Evolutionary conservation across 2,329 filamentous ascomycete genomes (phyloP), one percentile per base, ranked within the genome.

Genomic region (Helminthosporium solani): DNA sequence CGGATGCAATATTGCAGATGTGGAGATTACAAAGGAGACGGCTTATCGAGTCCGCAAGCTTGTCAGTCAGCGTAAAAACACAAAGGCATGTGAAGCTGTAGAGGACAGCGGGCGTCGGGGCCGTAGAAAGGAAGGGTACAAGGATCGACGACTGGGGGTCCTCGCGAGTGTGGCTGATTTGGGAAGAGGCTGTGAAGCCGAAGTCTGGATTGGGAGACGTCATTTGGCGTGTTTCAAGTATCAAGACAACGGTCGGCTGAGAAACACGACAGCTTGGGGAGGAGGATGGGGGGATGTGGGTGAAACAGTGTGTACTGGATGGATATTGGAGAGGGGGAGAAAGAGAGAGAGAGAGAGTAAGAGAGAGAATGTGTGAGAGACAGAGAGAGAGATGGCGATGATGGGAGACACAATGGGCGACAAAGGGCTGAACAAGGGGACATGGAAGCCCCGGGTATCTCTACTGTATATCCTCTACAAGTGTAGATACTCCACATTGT

Each of bases 151-250:
- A 19, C 40, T 11, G 40, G 40, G 40, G 21, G 8, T 6, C 3
- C 40, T 42, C 30, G 40, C 31, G 27, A 27, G 16, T 9, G 16
- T 12, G 14, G 7, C 31, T n/a, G 30, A 14, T 21, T 33, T 20
- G 28, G 39, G 28, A 33, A n/a, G 28, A 18, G 27, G 16, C n/a
- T 9, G 5, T 20, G 23, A 7, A n/a, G 7, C 38, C 11, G 38
- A 14, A 6, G 28, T n/a, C 18, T 33, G 39, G 30, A 28, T 12
- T 15, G 15, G 28, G 23, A 28, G 28, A 41, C 39, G 39, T 41
- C 39, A 41, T 41, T 41, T 40, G 19, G 19, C 18, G 20, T 21
- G 40, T 42, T 42, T 42, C 40, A 42, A 27, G 9, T 5, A 4
- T 31, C 6, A 14, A 3, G 28, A 5, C 8, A 12, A 12, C 7